Conservation (phyloP, 805 yeast genomes). For the Starmerella geochares region DNA sequence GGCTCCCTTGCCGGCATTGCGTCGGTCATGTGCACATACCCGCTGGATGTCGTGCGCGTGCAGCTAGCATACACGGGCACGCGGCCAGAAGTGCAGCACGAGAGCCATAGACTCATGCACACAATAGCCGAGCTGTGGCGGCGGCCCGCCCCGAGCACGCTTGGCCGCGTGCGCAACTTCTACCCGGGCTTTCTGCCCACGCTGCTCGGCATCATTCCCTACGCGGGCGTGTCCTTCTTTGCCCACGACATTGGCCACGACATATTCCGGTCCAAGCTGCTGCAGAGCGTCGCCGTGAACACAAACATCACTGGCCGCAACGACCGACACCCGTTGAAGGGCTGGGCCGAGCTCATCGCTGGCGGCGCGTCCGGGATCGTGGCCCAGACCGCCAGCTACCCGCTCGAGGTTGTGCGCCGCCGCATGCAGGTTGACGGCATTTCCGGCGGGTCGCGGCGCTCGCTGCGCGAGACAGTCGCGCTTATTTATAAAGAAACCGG, state of each 20-base stretch:
- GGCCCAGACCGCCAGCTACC: slow-evolving; percentile 94
- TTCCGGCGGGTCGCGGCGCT: slow-evolving; percentile 31
- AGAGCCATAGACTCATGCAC: slow-evolving; percentile 26
- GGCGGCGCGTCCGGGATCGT: slow-evolving; percentile 95
- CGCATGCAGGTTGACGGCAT: slow-evolving; percentile 71
- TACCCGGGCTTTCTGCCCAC: slow-evolving; percentile 94
- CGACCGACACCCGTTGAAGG: slow-evolving; percentile 54
- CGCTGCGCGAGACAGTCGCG: slow-evolving; percentile 32
- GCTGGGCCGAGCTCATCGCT: slow-evolving; percentile 87
- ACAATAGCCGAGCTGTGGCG: slow-evolving; percentile 29
- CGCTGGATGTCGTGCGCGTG: slow-evolving; percentile 81
- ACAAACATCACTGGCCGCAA: slow-evolving; percentile 10
- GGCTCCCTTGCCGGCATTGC: slow-evolving; percentile 86
- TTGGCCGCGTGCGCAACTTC: slow-evolving; percentile 43
- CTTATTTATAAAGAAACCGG: slow-evolving; percentile 67
- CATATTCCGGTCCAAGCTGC: slow-evolving; percentile 51
- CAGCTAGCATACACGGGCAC: slow-evolving; percentile 64
- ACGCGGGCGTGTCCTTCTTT: slow-evolving; percentile 94
- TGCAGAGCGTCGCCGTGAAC: slow-evolving; percentile 41
- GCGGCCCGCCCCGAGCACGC: slow-evolving; percentile 18
- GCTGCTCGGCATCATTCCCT: slow-evolving; percentile 89
- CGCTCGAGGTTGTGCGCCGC: slow-evolving; percentile 88
- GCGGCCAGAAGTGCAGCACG: slow-evolving; percentile 33
- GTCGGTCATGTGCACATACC: slow-evolving; percentile 82
- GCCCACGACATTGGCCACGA: slow-evolving; percentile 90